Conservation (phyloP, 495 filamentous ascomycete genomes). For the Symbiotaphrina buchneri region DNA sequence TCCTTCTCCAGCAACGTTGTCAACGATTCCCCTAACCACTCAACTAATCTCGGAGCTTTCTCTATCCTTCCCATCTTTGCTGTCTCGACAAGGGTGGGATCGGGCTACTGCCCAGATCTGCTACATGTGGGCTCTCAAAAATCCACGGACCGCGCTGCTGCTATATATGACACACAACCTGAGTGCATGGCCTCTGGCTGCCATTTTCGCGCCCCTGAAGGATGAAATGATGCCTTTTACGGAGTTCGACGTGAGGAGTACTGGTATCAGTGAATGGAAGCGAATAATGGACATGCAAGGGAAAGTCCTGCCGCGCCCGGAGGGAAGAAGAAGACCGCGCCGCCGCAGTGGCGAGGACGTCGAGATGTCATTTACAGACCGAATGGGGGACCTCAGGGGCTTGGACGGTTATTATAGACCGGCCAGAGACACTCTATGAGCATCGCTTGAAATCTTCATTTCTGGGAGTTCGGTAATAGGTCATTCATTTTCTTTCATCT, state of each 20-base stretch:
- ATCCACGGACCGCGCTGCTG: conserved; percentile 1
- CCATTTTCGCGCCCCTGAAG: conserved; percentile 2
- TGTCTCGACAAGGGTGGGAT: conserved; percentile 2
- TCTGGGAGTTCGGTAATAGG: too few relatives aligned
- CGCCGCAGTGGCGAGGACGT: neutral
- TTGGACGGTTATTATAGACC: neutral
- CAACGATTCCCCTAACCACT: conserved; percentile 1
- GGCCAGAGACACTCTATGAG: too few relatives aligned
- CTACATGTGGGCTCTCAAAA: conserved; percentile 4
- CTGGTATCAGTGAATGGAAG: too few relatives aligned
- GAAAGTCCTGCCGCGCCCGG: neutral
- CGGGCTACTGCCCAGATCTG: conserved; percentile 4
- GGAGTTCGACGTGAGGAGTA: neutral
- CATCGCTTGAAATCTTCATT: too few relatives aligned
- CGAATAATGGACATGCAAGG: conserved; percentile 2
- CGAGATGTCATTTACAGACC: neutral
- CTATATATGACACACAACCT: conserved; percentile 4
- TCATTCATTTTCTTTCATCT: too few relatives aligned
- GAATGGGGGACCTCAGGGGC: neutral
- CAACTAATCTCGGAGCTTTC: conserved; percentile 2
- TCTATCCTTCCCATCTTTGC: conserved; percentile 1
- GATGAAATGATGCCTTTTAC: conserved; percentile 1
- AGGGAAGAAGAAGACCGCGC: neutral
- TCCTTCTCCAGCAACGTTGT: conserved; percentile 1
- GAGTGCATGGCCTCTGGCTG: conserved; percentile 2